These are phyloP conservation scores for Blastobotrys capitulatus DNA, from an alignment of 1,139 yeast species.

Conservation along the genomic window DNA sequence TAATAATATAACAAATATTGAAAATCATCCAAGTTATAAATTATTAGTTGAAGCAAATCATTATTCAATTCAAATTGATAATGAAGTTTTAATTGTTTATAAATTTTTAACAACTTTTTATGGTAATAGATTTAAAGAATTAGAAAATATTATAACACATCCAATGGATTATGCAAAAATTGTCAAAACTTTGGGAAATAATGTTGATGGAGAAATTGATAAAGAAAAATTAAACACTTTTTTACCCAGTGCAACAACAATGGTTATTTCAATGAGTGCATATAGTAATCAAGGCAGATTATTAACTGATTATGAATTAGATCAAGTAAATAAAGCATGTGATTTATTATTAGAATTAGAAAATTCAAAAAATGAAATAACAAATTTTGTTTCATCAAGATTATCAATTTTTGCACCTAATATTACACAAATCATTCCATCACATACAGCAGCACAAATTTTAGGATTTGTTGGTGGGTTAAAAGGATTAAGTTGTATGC, in stretches of 20 bases:
- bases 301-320: slow-evolving; percentile 39
- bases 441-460: slow-evolving; percentile 69
- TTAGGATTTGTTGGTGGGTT: slow-evolving; percentile 70
- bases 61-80: slow-evolving; percentile 48
- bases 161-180: slow-evolving; percentile 60
- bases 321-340: slow-evolving; percentile 43
- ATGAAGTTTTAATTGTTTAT: slow-evolving; percentile 50
- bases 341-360: slow-evolving; percentile 44
- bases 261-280: slow-evolving; percentile 73
- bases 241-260: slow-evolving; percentile 56
- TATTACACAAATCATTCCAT: slow-evolving; percentile 63
- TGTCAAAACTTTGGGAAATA: slow-evolving; percentile 49
- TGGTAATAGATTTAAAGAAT: slow-evolving; percentile 61
- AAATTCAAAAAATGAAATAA: slow-evolving; percentile 41
- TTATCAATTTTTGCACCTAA: slow-evolving; percentile 73
- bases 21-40: slow-evolving; percentile 41
- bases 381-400: slow-evolving; percentile 51
- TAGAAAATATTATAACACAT: slow-evolving; percentile 57
- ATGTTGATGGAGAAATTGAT: slow-evolving; percentile 29
- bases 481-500: slow-evolving; percentile 60
- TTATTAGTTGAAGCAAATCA: slow-evolving; percentile 54
- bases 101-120: slow-evolving; percentile 51
- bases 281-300: slow-evolving; percentile 38
- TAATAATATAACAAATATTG: slow-evolving; percentile 26
- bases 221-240: slow-evolving; percentile 36